Percentiles rank a stretch among this genome's conserved stretches.
Evolutionary conservation across 2,329 filamentous ascomycete species (phyloP).

Genomic region (Arthrobotrys sphaeroides): DNA sequence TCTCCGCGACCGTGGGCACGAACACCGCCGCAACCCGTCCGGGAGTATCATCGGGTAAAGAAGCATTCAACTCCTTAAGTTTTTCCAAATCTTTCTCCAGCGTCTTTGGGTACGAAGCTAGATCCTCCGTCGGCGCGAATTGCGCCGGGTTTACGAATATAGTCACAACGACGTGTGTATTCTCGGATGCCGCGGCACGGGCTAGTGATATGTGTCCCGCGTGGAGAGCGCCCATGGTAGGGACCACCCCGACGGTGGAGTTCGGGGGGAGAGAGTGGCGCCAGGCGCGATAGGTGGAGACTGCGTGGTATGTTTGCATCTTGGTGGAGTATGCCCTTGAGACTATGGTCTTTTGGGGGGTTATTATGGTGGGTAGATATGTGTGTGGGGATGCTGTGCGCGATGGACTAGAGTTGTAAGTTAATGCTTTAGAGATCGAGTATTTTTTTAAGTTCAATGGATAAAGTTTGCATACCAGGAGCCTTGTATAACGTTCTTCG

Average conservation of each 20-base stretch:
- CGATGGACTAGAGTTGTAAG: conserved; percentile 40
- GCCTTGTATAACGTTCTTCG: conserved; percentile 19
- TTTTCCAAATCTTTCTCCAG: conserved; percentile 79
- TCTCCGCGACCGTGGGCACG: conserved; percentile 79
- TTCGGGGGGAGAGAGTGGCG: conserved; percentile 73
- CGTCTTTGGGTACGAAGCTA: conserved; percentile 87
- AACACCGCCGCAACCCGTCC: conserved; percentile 85
- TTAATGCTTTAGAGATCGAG: conserved; percentile 26
- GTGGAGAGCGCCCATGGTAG: conserved; percentile 98
- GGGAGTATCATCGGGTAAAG: conserved; percentile 68
- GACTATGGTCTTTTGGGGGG: not conserved
- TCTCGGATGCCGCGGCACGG: conserved; percentile 81
- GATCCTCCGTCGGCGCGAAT: conserved; percentile 88
- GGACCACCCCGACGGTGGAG: conserved; percentile 83
- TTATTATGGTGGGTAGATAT: not conserved
- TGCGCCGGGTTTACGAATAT: conserved; percentile 98
- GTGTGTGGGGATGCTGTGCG: conserved; percentile 10
- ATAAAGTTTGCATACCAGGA: not conserved
- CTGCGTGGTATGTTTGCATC: conserved; percentile 74
- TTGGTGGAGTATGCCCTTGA: conserved; percentile 61
- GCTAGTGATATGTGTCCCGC: conserved; percentile 87
- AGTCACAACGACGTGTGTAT: conserved; percentile 86
- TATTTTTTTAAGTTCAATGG: not conserved
- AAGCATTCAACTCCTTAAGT: conserved; percentile 74
- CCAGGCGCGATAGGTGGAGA: conserved; percentile 75